phyloP scores from a whole-genome alignment of 495 filamentous ascomycete genomes.

The Penicillium cataractarum region DNA sequence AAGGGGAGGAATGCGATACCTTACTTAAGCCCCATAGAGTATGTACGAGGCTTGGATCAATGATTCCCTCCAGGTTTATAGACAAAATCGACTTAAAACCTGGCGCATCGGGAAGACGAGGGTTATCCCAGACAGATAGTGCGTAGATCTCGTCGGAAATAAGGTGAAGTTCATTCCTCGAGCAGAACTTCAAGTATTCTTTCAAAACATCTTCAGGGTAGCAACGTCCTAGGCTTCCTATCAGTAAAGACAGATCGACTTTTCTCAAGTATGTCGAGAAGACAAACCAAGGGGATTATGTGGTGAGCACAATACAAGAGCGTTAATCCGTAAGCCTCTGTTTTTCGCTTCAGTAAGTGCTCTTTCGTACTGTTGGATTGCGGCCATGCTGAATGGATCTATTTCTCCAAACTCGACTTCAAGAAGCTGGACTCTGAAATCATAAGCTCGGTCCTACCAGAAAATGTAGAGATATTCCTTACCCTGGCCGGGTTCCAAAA shows the following conservation, averaged over 20 bases:
- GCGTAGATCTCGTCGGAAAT: slow-evolving; percentile 58
- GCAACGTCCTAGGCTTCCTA: slow-evolving; percentile 28
- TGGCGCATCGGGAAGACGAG: slow-evolving; percentile 18
- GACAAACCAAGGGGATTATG: slow-evolving; percentile 49
- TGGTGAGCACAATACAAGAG: slow-evolving; percentile 54
- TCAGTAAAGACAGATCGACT: background rate
- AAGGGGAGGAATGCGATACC: slow-evolving; percentile 37
- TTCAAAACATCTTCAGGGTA: slow-evolving; percentile 43
- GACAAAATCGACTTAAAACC: slow-evolving; percentile 46
- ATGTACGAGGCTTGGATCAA: slow-evolving; percentile 47
- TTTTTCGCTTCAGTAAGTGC: slow-evolving; percentile 21
- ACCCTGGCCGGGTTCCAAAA: slow-evolving; percentile 11
- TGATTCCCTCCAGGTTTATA: slow-evolving; percentile 37
- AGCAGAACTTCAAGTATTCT: slow-evolving; percentile 38
- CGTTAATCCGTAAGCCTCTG: slow-evolving; percentile 38
- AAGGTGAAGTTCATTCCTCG: slow-evolving; percentile 46
- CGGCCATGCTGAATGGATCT: slow-evolving; percentile 46
- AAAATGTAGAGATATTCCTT: background rate
- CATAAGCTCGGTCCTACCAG: background rate
- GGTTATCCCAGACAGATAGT: slow-evolving; percentile 42
- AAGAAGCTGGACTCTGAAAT: slow-evolving; percentile 31
- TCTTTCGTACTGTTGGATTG: slow-evolving; percentile 32
- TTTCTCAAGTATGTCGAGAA: background rate
- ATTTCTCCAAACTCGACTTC: slow-evolving; percentile 40
- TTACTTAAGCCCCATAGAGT: slow-evolving; percentile 25